Evolutionary conservation across 805 yeast species (phyloP).

Genomic region (Hanseniaspora pseudoguilliermondii): DNA sequence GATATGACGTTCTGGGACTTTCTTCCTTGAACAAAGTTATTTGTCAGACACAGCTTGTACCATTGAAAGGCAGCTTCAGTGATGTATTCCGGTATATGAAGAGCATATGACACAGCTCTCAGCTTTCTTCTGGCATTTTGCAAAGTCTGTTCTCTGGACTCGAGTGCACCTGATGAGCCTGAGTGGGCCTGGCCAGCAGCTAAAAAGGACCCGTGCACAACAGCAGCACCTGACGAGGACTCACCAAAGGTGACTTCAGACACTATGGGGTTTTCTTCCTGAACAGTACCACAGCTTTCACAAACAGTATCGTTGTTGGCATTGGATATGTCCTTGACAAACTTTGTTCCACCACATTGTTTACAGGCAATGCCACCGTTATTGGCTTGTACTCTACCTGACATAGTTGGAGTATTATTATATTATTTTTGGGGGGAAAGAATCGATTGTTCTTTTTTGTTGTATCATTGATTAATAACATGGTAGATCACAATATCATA

Average conservation of each 20-base stretch:
- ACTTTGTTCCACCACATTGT: conserved; percentile 39
- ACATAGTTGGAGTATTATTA: not conserved
- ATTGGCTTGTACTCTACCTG: not conserved
- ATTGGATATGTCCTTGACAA: conserved; percentile 39
- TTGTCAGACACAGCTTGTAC: conserved; percentile 74
- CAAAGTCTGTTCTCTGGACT: conserved; percentile 79
- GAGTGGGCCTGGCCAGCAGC: conserved; percentile 76
- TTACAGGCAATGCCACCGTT: conserved; percentile 25
- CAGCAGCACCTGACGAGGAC: conserved; percentile 83
- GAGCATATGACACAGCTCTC: conserved; percentile 63
- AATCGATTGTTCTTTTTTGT: too few species aligned
- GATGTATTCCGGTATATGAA: conserved; percentile 70
- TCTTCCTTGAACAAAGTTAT: conserved; percentile 94
- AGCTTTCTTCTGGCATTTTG: conserved; percentile 72
- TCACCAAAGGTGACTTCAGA: conserved; percentile 93
- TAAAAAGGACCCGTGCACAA: conserved; percentile 88
- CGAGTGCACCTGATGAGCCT: conserved; percentile 53
- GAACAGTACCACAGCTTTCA: conserved; percentile 69
- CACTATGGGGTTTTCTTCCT: conserved; percentile 87
- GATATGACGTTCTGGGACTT: conserved; percentile 90
- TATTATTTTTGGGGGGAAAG: not conserved
- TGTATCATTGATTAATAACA: too few species aligned
- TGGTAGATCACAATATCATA: too few species aligned
- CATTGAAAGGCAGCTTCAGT: conserved; percentile 79
- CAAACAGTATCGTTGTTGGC: conserved; percentile 73